Evolutionary conservation across 306 rosid species (phyloP).

Genomic region (Lagenaria siceraria): DNA sequence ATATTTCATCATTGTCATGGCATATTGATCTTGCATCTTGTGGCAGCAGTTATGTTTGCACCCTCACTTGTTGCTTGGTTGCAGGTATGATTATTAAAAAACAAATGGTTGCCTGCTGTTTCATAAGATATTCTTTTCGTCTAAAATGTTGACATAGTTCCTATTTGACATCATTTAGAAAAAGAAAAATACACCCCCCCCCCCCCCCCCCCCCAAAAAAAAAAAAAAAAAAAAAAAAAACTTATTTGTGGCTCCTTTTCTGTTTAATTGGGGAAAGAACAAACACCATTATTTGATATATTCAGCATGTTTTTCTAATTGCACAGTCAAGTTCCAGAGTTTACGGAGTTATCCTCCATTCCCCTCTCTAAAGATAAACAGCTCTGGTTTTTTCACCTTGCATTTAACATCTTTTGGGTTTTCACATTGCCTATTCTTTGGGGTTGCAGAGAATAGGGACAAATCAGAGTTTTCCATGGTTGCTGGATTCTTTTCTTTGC

Average conservation of each 20-base stretch:
- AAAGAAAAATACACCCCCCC: background rate
- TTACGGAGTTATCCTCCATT: background rate
- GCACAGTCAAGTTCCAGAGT: background rate
- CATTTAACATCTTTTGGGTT: slow-evolving; percentile 10
- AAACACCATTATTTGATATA: background rate
- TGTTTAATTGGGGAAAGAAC: background rate
- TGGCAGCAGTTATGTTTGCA: slow-evolving; percentile 72
- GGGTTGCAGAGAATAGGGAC: slow-evolving; percentile 64
- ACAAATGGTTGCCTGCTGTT: background rate
- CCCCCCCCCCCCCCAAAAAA: too few species aligned
- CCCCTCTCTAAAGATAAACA: background rate
- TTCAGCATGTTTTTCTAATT: background rate
- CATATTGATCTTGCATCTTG: slow-evolving; percentile 64
- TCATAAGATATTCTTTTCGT: background rate
- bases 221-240: too few species aligned
- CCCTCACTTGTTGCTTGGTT: slow-evolving; percentile 86
- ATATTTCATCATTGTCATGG: slow-evolving; percentile 84
- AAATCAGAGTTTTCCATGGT: slow-evolving; percentile 66
- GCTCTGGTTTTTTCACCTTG: background rate
- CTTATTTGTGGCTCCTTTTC: background rate
- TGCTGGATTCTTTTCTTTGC: slow-evolving; percentile 73
- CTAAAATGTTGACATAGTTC: background rate
- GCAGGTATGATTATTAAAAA: slow-evolving; percentile 49
- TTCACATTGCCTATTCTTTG: slow-evolving; percentile 4
- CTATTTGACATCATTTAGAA: background rate